Evolutionary conservation across 2,329 filamentous ascomycete species (phyloP).

Genomic region (Trichoderma guizhouense): DNA sequence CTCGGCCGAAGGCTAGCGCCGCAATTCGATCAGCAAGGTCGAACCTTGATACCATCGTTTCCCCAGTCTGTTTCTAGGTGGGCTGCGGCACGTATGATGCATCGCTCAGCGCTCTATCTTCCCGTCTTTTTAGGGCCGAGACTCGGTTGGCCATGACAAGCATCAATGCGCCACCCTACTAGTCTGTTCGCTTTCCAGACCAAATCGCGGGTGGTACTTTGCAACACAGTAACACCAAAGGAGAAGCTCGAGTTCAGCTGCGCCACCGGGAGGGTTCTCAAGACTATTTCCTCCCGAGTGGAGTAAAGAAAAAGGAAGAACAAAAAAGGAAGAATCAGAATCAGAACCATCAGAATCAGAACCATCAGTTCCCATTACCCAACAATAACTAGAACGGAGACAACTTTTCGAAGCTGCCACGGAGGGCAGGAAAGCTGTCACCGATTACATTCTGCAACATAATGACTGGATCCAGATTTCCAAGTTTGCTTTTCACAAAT

Average conservation of each 20-base stretch:
- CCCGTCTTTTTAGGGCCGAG: slow-evolving; percentile 9
- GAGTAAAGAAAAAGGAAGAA: not conserved
- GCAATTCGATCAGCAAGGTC: not conserved
- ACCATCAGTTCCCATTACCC: not conserved
- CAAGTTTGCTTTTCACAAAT: not conserved
- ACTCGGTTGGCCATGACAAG: not conserved
- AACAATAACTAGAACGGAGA: not conserved
- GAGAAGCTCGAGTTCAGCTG: not conserved
- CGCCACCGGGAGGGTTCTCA: not conserved
- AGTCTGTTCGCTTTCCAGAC: not conserved
- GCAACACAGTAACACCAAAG: not conserved
- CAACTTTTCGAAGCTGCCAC: not conserved
- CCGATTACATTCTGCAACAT: not conserved
- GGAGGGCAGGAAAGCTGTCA: not conserved
- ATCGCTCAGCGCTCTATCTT: not conserved
- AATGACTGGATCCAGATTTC: not conserved
- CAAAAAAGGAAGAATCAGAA: not conserved
- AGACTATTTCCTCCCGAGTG: not conserved
- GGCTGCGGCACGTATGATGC: slow-evolving; percentile 5
- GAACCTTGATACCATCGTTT: not conserved
- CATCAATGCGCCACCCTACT: slow-evolving; percentile 8
- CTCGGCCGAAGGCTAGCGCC: slow-evolving; percentile 1
- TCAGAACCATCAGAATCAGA: too few species aligned
- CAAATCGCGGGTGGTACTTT: not conserved
- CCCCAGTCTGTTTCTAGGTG: not conserved